Percentiles rank a stretch among this genome's conserved stretches.
Conservation (phyloP, 2,329 filamentous ascomycete genomes). For the Canariomyces notabilis region DNA sequence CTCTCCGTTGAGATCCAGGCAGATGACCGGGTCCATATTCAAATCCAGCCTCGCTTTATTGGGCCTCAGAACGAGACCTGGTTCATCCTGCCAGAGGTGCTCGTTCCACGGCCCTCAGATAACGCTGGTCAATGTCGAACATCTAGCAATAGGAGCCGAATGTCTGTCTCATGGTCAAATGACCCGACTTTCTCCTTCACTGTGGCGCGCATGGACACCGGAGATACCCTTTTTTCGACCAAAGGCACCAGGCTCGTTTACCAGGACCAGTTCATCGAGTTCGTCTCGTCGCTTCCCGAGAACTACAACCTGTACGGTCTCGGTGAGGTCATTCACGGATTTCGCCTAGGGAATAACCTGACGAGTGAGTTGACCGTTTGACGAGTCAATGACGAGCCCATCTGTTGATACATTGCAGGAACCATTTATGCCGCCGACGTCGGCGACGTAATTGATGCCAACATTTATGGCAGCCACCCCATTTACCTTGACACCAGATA, state of each 20-base stretch:
- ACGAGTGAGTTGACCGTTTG: constrained; percentile 45
- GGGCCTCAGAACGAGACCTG: constrained; percentile 57
- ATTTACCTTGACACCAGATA: constrained; percentile 79
- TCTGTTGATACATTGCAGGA: constrained; percentile 26
- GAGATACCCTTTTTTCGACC: constrained; percentile 65
- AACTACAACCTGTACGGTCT: constrained; percentile 73
- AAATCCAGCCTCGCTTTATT: constrained; percentile 63
- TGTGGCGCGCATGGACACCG: constrained; percentile 53
- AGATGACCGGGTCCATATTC: constrained; percentile 60
- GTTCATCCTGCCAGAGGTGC: constrained; percentile 60
- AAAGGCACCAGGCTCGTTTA: constrained; percentile 60
- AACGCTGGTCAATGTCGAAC: constrained; percentile 31
- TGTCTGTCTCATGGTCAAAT: constrained; percentile 50
- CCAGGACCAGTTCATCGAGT: constrained; percentile 74
- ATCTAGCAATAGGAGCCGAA: constrained; percentile 44
- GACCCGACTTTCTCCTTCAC: constrained; percentile 63
- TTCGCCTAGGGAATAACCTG: constrained; percentile 67
- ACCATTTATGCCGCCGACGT: constrained; percentile 60
- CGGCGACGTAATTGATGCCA: constrained; percentile 59
- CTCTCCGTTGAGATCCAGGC: constrained; percentile 66
- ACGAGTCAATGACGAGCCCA: not conserved
- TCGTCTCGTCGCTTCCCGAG: constrained; percentile 59
- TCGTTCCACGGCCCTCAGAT: constrained; percentile 55
- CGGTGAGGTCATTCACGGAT: constrained; percentile 65
- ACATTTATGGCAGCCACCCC: constrained; percentile 72